Base-by-base conservation (phyloP, 352 stramenopile species). In the Phytophthora sp. region DNA sequence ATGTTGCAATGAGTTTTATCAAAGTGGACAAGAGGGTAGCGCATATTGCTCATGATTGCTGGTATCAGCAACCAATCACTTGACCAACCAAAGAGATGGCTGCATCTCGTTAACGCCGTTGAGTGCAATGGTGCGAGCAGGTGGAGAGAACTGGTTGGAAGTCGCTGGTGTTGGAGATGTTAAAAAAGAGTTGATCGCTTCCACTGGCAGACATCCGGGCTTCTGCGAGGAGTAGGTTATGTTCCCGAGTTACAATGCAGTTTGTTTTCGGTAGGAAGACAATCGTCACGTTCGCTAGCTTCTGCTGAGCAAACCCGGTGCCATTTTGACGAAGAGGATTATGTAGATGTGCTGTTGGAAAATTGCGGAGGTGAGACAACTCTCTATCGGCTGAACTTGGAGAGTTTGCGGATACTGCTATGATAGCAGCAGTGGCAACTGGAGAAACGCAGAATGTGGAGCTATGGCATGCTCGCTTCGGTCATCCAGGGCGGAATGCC, bases 211-310 rank as follows among this genome's bases (percentile, higher is more conserved):
- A n/a, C 9, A 17, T 38, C 12, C 8, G 8, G 15, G 12, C 12
- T 38, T n/a, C 31, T 12, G 31, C 6, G 12, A 17, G 31, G 31
- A 38, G 31, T 38, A n/a, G 11, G 31, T 1, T 38, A 38, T 38
- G 28, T 32, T 32, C 28, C 46, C 21, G 46, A 54, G 31, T 18
- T 54, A 24, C 46, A 54, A n/a, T 54, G 46, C 15, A 41, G 34
- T 32, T 32, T 41, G 44, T 41, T 24, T 41, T 51, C 43, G 15
- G 43, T 51, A 9, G 12, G 18, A 27, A 12, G 30, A 17, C 44
- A 53, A 38, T 13, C 31, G 8, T 38, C 3, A 38, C 31, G 30
- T 6, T 30, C 15, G 13, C 20, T 17, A 21, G 21, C 13, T 11
- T 1, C 18, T 53, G 13, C 27, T 23, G 28, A 43, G 9, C 28